A percentile compares a stretch with the other conserved stretches of the same genome.
Evolutionary conservation across 306 rosid species (phyloP).

Genomic region (Carpinus viminea): DNA sequence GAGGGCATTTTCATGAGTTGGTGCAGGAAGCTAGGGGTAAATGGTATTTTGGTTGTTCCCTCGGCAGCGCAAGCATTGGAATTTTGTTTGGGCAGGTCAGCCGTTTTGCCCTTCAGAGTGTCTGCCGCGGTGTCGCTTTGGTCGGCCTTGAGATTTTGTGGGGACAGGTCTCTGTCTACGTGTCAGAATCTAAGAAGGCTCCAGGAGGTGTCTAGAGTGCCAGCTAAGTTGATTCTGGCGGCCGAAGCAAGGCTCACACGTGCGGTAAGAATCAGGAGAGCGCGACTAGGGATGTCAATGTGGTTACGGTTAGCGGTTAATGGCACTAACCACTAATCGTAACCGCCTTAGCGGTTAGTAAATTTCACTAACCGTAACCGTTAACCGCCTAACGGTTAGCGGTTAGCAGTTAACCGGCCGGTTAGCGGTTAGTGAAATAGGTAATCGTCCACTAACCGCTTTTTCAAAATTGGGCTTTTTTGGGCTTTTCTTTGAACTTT

Average conservation of each 20-base stretch:
- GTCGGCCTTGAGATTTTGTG: conserved; percentile 47
- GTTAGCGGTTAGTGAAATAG: no score
- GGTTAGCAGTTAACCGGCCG: no score
- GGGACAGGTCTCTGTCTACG: conserved; percentile 28
- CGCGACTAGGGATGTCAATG: no score
- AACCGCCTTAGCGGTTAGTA: no score
- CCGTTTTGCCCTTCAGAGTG: conserved; percentile 44
- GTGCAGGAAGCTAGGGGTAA: conserved; percentile 24
- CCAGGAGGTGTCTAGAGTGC: conserved; percentile 50
- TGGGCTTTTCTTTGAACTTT: no score
- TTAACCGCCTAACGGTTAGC: no score
- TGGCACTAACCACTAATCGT: no score
- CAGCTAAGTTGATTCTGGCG: conserved; percentile 53
- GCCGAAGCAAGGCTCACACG: conserved; percentile 46
- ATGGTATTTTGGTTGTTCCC: conserved; percentile 7
- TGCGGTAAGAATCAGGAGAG: conserved; percentile 16
- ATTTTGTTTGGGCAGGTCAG: conserved; percentile 27
- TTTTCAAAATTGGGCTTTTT: no score
- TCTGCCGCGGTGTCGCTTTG: conserved; percentile 70
- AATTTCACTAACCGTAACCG: no score
- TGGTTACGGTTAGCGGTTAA: no score
- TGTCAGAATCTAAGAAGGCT: conserved; percentile 39
- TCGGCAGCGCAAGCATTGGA: conserved; percentile 17
- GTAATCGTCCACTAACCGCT: no score
- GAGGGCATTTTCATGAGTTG: conserved; percentile 30